Conservation (phyloP, 495 filamentous ascomycete species). For the Ascobolus immersus region DNA sequence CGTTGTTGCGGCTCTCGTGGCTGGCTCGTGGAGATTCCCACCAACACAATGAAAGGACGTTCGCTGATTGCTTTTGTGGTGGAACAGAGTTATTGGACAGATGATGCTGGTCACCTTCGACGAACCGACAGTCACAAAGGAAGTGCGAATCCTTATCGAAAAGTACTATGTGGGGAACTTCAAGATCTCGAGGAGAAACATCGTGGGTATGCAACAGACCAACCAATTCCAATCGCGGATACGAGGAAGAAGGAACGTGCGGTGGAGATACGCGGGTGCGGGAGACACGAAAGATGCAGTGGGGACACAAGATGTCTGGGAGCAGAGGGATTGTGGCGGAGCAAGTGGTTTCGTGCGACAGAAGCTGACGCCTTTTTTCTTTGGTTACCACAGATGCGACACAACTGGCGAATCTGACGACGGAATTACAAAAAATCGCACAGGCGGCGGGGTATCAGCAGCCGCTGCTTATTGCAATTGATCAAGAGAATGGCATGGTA, state of each 20-base stretch:
- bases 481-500: conserved; percentile 19
- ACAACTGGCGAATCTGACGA: conserved; percentile 16
- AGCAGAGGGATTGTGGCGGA: too few species aligned
- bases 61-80: too few species aligned
- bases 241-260: background rate
- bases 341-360: too few species aligned
- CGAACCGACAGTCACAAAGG: conserved; percentile 14
- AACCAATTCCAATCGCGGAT: background rate
- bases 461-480: conserved; percentile 18
- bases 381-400: conserved; percentile 9
- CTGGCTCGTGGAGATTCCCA: too few species aligned
- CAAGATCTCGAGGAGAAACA: conserved; percentile 14
- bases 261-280: background rate
- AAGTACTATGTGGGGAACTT: conserved; percentile 17
- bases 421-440: conserved; percentile 16
- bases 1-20: too few species aligned
- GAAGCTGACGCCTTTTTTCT: too few species aligned
- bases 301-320: too few species aligned
- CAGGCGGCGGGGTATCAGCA: conserved; percentile 14
- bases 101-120: conserved; percentile 18
- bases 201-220: conserved; percentile 9
- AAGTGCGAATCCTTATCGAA: conserved; percentile 17
- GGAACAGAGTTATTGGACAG: conserved; percentile 16
- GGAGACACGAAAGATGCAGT: background rate
- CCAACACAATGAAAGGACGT: too few species aligned